A percentile compares a stretch with the other conserved stretches of the same genome.
Conservation (phyloP, 2,329 filamentous ascomycete genomes). For the Aureobasidium mangrovei region DNA sequence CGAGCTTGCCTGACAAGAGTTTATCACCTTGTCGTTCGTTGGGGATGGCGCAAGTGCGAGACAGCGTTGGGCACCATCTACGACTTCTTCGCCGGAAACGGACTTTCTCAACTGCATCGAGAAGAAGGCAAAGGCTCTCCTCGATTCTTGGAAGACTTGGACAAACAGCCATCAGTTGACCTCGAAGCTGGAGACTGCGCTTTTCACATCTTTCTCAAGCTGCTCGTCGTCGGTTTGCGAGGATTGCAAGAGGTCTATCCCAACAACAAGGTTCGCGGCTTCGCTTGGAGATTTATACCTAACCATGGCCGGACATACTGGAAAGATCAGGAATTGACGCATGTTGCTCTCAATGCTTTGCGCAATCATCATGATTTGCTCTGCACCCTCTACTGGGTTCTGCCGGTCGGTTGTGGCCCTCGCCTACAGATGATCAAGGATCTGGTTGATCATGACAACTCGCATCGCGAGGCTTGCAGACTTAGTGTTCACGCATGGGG, state of each 20-base stretch:
- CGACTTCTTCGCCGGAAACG: slow-evolving; percentile 51
- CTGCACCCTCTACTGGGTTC: slow-evolving; percentile 50
- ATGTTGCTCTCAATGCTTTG: slow-evolving; percentile 47
- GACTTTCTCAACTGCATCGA: slow-evolving; percentile 42
- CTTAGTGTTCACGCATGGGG: slow-evolving; percentile 51
- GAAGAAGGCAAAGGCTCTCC: slow-evolving; percentile 47
- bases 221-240: slow-evolving; percentile 42
- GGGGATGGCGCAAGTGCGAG: slow-evolving; percentile 52
- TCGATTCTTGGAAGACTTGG: slow-evolving; percentile 44
- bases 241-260: slow-evolving; percentile 39
- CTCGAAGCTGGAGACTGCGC: slow-evolving; percentile 42
- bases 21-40: slow-evolving; percentile 43
- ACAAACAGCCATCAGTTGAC: slow-evolving; percentile 35
- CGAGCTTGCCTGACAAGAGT: slow-evolving; percentile 45
- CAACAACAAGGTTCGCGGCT: slow-evolving; percentile 47
- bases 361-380: slow-evolving; percentile 55
- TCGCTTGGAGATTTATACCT: slow-evolving; percentile 50
- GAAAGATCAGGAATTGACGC: slow-evolving; percentile 46
- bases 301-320: slow-evolving; percentile 53
- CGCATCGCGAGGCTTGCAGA: slow-evolving; percentile 51
- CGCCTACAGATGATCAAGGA: slow-evolving; percentile 43
- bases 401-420: slow-evolving; percentile 45
- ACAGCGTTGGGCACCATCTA: slow-evolving; percentile 45
- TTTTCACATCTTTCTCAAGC: slow-evolving; percentile 53
- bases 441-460: slow-evolving; percentile 48